Evolutionary conservation across 805 yeast genomes (phyloP), one percentile per base, ranked within the genome.

Genomic region (Hanseniaspora taiwanica): DNA sequence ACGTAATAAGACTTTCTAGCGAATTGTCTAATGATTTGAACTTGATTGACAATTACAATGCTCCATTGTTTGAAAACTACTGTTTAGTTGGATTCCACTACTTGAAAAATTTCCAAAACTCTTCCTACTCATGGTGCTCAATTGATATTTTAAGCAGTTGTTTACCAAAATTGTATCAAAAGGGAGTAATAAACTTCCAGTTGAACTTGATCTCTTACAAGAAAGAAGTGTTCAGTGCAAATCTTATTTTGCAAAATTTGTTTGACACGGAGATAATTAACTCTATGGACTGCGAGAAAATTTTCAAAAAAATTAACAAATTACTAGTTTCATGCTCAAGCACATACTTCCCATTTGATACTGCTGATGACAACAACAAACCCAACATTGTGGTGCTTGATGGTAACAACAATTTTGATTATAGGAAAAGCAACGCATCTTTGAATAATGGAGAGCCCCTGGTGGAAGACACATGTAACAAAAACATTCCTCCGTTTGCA

Each of bases 121-220:
- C 37, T 25, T 37, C 44, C 18, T 41, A 41, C 14, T 34, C 44
- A 8, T 27, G 36, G 17, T 38, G 37, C 20, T 40, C 44, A 6
- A 41, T 41, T 16, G 44, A 41, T 9, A 38, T 39, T 4, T 27
- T 41, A 20, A 36, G 40, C 9, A 41, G 37, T 16, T 37, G 44
- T 18, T 18, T 31, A 7, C 40, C 37, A 24, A 35, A 35, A 17
- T 20, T 40, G n/a, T 21, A 36, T 6, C 33, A 37, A 20, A 27
- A 14, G 2, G 33, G 33, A 3, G 6, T 37, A 2, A 23, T 38
- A 17, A 34, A n/a, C 8, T 41, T 41, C 19, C 17, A 31, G 18
- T 3, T 14, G 10, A 4, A 25, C 10, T 25, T 14, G 5, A 25
- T 25, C 9, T 12, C n/a, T 25, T 25, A 25, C 10, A 8, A 25